Evolutionary conservation across 441 rosid genomes (phyloP).

Genomic region (Manihot esculenta): DNA sequence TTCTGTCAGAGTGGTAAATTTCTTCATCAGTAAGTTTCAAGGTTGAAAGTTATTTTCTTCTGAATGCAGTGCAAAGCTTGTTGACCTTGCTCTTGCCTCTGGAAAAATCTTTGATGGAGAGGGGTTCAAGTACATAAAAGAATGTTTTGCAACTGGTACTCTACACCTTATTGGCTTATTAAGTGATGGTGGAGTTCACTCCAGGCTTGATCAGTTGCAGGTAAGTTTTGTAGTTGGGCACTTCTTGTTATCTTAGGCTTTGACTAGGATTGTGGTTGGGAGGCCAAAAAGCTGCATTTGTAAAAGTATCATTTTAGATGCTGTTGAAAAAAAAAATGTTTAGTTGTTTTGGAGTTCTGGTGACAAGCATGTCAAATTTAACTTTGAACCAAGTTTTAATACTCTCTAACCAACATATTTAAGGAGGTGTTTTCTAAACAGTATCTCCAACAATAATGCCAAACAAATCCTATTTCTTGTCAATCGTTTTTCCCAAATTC

Average conservation of each 20-base stretch:
- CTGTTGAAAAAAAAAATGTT: too few relatives aligned
- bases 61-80: slow-evolving; percentile 82
- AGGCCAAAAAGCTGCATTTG: too few relatives aligned
- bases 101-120: slow-evolving; percentile 83
- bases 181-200: slow-evolving; percentile 98
- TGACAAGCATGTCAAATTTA: too few relatives aligned
- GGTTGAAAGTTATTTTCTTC: slow-evolving; percentile 11
- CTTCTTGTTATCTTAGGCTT: background rate
- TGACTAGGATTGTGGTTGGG: too few relatives aligned
- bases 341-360: too few relatives aligned
- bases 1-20: background rate
- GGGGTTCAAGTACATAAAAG: slow-evolving; percentile 74
- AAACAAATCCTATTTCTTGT: background rate
- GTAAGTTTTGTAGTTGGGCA: slow-evolving; percentile 28
- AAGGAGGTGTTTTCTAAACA: too few relatives aligned
- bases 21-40: background rate
- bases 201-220: slow-evolving; percentile 91
- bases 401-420: too few relatives aligned
- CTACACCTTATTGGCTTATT: slow-evolving; percentile 83
- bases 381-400: too few relatives aligned
- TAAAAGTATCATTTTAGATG: too few relatives aligned
- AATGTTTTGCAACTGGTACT: slow-evolving; percentile 60
- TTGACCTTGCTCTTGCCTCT: slow-evolving; percentile 83
- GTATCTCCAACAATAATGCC: too few relatives aligned
- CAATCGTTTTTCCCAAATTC: background rate